A percentile compares a stretch with the other conserved stretches of the same genome.
Evolutionary conservation across 495 filamentous ascomycete genomes (phyloP).

Genomic region (Lophiotrema nucula): DNA sequence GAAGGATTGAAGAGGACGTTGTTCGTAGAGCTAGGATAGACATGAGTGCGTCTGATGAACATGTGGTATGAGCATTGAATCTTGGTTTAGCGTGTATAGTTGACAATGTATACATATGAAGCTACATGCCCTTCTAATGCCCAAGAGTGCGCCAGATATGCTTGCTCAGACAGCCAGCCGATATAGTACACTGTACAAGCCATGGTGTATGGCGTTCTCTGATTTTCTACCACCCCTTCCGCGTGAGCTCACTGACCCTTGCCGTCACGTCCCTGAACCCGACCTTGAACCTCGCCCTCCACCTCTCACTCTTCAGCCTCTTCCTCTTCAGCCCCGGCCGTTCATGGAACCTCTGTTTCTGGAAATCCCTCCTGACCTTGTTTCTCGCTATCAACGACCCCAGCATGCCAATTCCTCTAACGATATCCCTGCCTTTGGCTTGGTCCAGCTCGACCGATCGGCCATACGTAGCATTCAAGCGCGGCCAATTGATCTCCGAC

Average conservation of each 20-base stretch:
- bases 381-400: constrained; percentile 52
- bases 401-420: constrained; percentile 53
- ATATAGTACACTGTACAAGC: no score
- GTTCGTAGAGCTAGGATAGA: no score
- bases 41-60: no score
- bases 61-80: no score
- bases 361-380: constrained; percentile 50
- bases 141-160: no score
- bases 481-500: constrained; percentile 26
- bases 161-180: no score
- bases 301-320: constrained; percentile 64
- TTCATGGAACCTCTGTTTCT: constrained; percentile 65
- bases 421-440: constrained; percentile 51
- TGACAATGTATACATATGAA: no score
- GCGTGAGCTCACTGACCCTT: constrained; percentile 64
- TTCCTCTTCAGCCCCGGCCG: constrained; percentile 71
- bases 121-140: no score
- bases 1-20: constrained; percentile 29
- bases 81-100: no score
- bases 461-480: constrained; percentile 47
- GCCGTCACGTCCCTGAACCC: constrained; percentile 60
- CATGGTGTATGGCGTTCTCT: no score
- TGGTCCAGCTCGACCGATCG: constrained; percentile 55
- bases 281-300: constrained; percentile 61
- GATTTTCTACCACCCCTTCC: constrained; percentile 69